Conservation (phyloP, 2,329 filamentous ascomycete species). For the Colletotrichum sublineola region DNA sequence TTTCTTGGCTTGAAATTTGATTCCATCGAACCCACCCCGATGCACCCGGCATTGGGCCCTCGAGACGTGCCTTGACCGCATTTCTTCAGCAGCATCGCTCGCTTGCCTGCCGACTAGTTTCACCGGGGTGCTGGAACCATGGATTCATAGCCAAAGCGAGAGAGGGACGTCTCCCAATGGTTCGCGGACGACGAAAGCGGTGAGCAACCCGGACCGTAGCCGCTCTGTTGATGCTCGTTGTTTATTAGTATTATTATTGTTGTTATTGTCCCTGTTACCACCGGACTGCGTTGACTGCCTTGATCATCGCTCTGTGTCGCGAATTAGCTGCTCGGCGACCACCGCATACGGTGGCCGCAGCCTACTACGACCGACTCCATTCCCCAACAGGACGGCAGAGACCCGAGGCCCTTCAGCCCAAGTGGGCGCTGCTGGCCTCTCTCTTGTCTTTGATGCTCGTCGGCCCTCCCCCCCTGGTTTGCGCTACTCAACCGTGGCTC, state of each 20-base stretch:
- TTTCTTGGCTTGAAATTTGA: constrained; percentile 18
- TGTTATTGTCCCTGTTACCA: constrained; percentile 3
- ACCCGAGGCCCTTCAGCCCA: neutral
- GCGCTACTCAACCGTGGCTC: constrained; percentile 32
- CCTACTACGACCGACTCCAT: constrained; percentile 3
- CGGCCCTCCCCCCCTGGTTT: constrained; percentile 30
- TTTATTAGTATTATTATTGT: neutral
- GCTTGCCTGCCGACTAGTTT: constrained; percentile 27
- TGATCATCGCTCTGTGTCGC: constrained; percentile 21
- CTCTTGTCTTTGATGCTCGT: constrained; percentile 25
- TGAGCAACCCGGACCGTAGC: constrained; percentile 17
- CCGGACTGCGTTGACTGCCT: constrained; percentile 23
- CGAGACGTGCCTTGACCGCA: constrained; percentile 14
- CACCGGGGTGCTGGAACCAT: constrained; percentile 13
- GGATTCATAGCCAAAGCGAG: neutral
- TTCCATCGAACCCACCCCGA: constrained; percentile 20
- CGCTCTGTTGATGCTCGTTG: constrained; percentile 2
- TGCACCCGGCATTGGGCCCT: constrained; percentile 8
- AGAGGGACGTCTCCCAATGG: neutral
- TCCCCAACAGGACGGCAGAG: neutral
- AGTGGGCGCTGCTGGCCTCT: constrained; percentile 18
- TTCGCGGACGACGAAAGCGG: constrained; percentile 10
- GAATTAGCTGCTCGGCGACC: constrained; percentile 4
- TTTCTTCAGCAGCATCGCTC: constrained; percentile 33
- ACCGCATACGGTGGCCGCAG: constrained; percentile 20